A percentile compares a stretch with the other conserved stretches of the same genome.
Evolutionary conservation across 805 yeast genomes (phyloP).

Genomic region (Metschnikowia amazonensis): DNA sequence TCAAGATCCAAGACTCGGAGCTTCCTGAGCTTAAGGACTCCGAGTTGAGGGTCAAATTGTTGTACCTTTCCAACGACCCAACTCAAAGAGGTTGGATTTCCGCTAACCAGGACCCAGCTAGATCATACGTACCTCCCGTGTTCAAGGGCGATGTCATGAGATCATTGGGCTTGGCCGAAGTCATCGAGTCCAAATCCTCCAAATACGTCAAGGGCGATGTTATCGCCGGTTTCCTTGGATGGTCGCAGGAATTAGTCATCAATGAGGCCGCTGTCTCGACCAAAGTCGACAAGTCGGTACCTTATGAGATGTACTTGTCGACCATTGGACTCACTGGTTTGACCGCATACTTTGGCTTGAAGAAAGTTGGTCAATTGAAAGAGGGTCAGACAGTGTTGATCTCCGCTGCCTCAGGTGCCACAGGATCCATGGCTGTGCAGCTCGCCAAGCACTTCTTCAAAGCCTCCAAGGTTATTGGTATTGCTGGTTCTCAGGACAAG

Average conservation of each 20-base stretch:
- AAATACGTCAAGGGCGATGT: constrained; percentile 43
- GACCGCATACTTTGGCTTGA: constrained; percentile 58
- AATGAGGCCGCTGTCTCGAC: constrained; percentile 23
- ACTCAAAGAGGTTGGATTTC: constrained; percentile 58
- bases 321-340: constrained; percentile 55
- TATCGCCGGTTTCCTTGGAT: constrained; percentile 37
- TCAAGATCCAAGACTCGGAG: constrained; percentile 21
- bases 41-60: constrained; percentile 43
- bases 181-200: constrained; percentile 43
- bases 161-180: constrained; percentile 45
- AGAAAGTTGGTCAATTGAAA: constrained; percentile 45
- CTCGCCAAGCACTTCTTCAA: constrained; percentile 50
- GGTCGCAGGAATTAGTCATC: constrained; percentile 48
- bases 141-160: constrained; percentile 44
- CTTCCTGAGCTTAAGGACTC: constrained; percentile 28
- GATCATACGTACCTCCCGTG: constrained; percentile 36
- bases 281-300: constrained; percentile 28
- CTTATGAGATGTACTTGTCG: constrained; percentile 44
- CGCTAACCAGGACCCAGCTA: constrained; percentile 27
- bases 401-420: constrained; percentile 73
- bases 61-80: constrained; percentile 56
- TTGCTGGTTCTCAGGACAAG: constrained; percentile 59
- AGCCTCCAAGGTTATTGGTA: constrained; percentile 55
- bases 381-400: constrained; percentile 47
- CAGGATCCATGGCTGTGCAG: constrained; percentile 59